Evolutionary conservation across 257 asterid species (phyloP), one percentile per base, ranked within the genome.

Genomic region (Capsicum baccatum): DNA sequence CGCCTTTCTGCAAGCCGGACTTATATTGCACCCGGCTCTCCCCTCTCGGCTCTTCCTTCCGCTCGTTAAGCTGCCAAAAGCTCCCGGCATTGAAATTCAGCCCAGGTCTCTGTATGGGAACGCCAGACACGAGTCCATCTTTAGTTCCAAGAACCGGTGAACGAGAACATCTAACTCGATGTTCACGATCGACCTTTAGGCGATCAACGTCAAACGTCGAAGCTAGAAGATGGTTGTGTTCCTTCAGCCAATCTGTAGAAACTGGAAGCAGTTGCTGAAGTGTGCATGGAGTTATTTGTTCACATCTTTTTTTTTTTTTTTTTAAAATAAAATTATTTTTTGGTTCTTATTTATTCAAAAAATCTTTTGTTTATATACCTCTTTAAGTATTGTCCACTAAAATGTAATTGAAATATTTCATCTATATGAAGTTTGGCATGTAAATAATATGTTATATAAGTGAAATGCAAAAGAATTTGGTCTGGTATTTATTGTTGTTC

Each of bases 21-120:
- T 59, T 85, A 11, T 81, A 85, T 0, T 89, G 93, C 83, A 81
- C 84, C 19, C 87, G 92, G 14, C 83, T 90, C 11, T 83, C 92
- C 10, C 95, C 98, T 1, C 80, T 85, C 1, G 85, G 93, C 39
- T 92, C 94, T 33, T 92, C 97, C 60, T 89, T 94, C 86, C 90
- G 94, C 42, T 92, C 95, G 9, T 85, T 92, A 63, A 92, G 98
- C 91, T 90, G 94, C 86, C 93, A 87, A 80, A 87, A 89, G 84
- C 85, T 93, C 16, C 93, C 95, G 11, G 87, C 93, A 0, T 81
- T 90, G 67, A 92, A 89, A 73, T 62, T 90, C 80, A 85, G 80
- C 85, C 91, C 94, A 0, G 88, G 93, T 21, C 90, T 92, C 9
- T 94, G 98, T 88, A 86, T 91, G 91, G 98, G 97, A 73, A 89